Conservation (phyloP, 75 land plant genomes). For the Cunninghamia lanceolata region DNA sequence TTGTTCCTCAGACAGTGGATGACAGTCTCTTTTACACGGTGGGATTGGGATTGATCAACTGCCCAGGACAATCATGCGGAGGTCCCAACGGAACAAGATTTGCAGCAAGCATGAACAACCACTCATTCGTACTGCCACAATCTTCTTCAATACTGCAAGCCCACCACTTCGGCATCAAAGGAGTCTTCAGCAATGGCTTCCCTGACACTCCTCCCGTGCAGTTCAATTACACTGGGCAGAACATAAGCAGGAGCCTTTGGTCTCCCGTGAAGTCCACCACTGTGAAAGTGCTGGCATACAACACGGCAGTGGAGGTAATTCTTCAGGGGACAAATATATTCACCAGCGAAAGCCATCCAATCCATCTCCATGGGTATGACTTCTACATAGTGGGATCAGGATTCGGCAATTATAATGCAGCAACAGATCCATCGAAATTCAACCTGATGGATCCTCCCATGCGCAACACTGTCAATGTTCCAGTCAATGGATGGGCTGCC, state of each 20-base stretch:
- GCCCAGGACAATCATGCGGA: conserved; percentile 31
- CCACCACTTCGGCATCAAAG: conserved; percentile 33
- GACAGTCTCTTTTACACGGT: conserved; percentile 49
- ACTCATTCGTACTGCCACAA: conserved; percentile 50
- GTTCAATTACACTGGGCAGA: conserved; percentile 60
- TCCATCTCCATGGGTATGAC: conserved; percentile 42
- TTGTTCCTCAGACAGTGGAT: conserved; percentile 55
- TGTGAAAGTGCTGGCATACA: conserved; percentile 18
- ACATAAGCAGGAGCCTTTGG: conserved; percentile 18
- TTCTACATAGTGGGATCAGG: conserved; percentile 38
- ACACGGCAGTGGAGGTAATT: conserved; percentile 22
- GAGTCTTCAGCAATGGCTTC: conserved; percentile 38
- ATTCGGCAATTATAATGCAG: conserved; percentile 33
- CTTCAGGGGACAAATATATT: conserved; percentile 31
- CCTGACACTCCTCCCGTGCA: conserved; percentile 17
- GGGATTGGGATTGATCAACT: conserved; percentile 45
- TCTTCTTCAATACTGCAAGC: conserved; percentile 55
- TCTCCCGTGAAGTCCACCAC: not conserved
- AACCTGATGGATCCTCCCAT: conserved; percentile 41
- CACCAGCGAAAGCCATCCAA: conserved; percentile 27
- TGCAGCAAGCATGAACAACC: conserved; percentile 58
- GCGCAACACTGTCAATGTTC: conserved; percentile 36
- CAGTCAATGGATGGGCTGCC: conserved; percentile 40
- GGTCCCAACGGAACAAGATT: conserved; percentile 52
- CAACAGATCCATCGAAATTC: conserved; percentile 15